Conservation (phyloP, 305 asterid species). For the Solanum hybrid region DNA sequence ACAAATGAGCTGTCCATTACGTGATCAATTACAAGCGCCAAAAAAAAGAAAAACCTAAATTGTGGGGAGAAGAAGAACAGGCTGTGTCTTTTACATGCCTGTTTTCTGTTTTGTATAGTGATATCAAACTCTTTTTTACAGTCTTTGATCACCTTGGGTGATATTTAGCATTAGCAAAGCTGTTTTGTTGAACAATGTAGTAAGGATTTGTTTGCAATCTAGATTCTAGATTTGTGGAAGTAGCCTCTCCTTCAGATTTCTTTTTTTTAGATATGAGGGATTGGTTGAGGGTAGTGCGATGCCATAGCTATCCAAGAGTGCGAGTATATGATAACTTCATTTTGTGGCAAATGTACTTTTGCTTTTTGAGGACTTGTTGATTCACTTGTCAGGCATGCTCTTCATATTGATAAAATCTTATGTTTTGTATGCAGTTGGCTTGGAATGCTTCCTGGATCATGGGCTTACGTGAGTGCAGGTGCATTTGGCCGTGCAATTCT, state of each 20-base stretch:
- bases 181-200: not conserved
- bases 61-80: not conserved
- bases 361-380: not conserved
- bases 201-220: not conserved
- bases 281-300: not conserved
- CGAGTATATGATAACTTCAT: not conserved
- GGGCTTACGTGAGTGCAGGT: constrained; percentile 98
- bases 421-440: constrained; percentile 58
- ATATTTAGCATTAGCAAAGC: not conserved
- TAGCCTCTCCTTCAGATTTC: not conserved
- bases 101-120: not conserved
- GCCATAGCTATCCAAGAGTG: not conserved
- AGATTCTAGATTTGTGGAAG: not conserved
- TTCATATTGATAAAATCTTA: not conserved
- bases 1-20: not conserved
- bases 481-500: constrained; percentile 92
- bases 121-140: not conserved
- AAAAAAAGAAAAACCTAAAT: not conserved
- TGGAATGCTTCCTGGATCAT: constrained; percentile 96
- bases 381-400: not conserved
- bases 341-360: not conserved
- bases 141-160: not conserved
- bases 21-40: not conserved
- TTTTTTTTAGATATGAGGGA: not conserved
- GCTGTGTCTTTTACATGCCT: not conserved